Evolutionary conservation across 1,139 yeast genomes (phyloP).

Genomic region (Pichia sp.): DNA sequence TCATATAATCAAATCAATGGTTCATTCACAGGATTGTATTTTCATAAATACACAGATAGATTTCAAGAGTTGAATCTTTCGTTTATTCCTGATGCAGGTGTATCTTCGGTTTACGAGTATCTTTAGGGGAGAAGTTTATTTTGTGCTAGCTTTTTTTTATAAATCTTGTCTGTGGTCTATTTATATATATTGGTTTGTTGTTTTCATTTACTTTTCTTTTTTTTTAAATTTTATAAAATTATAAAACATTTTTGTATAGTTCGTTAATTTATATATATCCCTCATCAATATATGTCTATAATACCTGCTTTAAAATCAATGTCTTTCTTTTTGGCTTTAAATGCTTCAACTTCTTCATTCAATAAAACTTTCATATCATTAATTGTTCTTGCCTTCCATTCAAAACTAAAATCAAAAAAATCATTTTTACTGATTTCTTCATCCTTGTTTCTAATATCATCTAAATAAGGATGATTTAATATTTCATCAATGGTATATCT

Average conservation of each 20-base stretch:
- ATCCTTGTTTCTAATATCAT: conserved; percentile 39
- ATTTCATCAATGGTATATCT: conserved; percentile 47
- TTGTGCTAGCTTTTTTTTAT: not conserved
- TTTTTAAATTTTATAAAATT: no score
- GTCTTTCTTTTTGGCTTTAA: conserved; percentile 29
- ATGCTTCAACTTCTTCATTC: conserved; percentile 40
- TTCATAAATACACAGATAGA: conserved; percentile 69
- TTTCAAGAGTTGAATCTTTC: conserved; percentile 61
- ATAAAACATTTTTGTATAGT: no score
- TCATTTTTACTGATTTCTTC: conserved; percentile 46
- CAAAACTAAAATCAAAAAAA: conserved; percentile 60
- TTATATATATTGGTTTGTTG: not conserved
- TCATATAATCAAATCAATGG: conserved; percentile 77
- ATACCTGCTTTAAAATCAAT: not conserved
- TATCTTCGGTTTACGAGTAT: conserved; percentile 34
- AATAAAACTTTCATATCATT: conserved; percentile 41
- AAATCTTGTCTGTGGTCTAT: no score
- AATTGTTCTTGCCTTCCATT: conserved; percentile 35
- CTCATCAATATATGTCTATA: not conserved
- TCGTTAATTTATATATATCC: no score
- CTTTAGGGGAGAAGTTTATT: conserved; percentile 11
- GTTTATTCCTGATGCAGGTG: conserved; percentile 39
- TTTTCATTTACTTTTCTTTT: not conserved
- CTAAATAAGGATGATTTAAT: conserved; percentile 47
- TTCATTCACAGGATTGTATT: conserved; percentile 70